Evolutionary conservation across 805 yeast species (phyloP), one percentile per base, ranked within the genome.

Genomic region (Cyberlindnera suaveolens): DNA sequence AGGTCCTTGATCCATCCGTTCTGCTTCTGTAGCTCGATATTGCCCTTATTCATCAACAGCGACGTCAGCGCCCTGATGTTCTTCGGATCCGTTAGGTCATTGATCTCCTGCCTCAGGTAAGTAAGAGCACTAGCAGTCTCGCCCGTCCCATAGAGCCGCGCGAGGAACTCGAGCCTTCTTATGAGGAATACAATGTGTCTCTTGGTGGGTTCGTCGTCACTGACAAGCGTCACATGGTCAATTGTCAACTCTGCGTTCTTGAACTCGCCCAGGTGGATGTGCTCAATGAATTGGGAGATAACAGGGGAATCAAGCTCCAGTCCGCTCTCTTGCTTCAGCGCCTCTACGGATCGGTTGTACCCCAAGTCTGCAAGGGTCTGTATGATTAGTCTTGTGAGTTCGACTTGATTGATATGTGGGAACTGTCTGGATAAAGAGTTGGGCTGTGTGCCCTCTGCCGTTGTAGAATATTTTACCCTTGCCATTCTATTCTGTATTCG

Each of bases 291-390:
- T 17, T 53, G 49, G 26, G 64, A 65, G 26, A 76, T 72, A 4
- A 61, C 62, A 7, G 66, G 64, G 1, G 76, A 63, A 47, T 74
- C 78, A 6, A 67, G 57, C 41, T 62, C 59, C 23, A 66, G 44
- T 8, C 69, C 68, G 45, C 67, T 63, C 51, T 74, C 78, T 5
- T 56, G 45, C 44, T 70, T 71, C 34, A 78, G 57, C 4, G 50
- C 41, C 4, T 57, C 46, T 0, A 77, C 71, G 0, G 76, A 56
- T 3, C 59, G 50, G 4, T 53, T 43, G 50, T 71, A 75, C 5
- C 80, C 80, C 44, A 78, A 47, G 44, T 75, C 81, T 31, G 63
- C 60, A 39, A 78, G 55, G 1, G 78, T 61, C 49, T 77, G 80
- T 31, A 77, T 69, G 34, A 78, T 54, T 26, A 78, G 58, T 39